phyloP scores from a whole-genome alignment of 805 yeast species.

The Candida dajiaensis region DNA sequence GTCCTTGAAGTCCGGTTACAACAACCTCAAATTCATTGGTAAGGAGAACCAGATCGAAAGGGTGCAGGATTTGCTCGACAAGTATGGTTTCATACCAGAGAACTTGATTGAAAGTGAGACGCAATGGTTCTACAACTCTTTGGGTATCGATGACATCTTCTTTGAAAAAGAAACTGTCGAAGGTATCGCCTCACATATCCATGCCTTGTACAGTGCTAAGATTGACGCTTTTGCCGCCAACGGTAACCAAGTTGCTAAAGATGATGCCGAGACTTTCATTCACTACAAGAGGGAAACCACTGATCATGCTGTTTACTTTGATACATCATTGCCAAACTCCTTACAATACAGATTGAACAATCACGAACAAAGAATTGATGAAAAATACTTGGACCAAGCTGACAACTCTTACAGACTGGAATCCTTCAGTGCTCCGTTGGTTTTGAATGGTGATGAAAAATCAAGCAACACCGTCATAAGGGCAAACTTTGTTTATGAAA shows the following conservation, averaged over 20 bases:
- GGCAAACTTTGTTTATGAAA: constrained; percentile 81
- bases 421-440: constrained; percentile 64
- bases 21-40: constrained; percentile 69
- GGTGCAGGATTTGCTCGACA: constrained; percentile 77
- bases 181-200: constrained; percentile 78
- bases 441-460: constrained; percentile 24
- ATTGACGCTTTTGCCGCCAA: constrained; percentile 73
- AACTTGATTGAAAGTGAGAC: constrained; percentile 79
- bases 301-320: constrained; percentile 89
- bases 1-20: constrained; percentile 54
- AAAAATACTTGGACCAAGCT: constrained; percentile 60
- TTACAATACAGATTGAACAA: constrained; percentile 36
- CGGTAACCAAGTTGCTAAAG: constrained; percentile 16
- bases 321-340: constrained; percentile 53
- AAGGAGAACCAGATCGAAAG: constrained; percentile 74
- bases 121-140: constrained; percentile 77
- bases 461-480: constrained; percentile 41
- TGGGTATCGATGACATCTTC: constrained; percentile 90
- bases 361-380: constrained; percentile 77
- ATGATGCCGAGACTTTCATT: constrained; percentile 44
- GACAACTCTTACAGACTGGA: constrained; percentile 61
- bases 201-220: constrained; percentile 87
- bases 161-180: constrained; percentile 81
- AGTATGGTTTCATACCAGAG: constrained; percentile 87
- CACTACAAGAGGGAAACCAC: constrained; percentile 74